Evolutionary conservation across 164 flowering plant species (phyloP).

Genomic region (Chloranthus sessilifolius): DNA sequence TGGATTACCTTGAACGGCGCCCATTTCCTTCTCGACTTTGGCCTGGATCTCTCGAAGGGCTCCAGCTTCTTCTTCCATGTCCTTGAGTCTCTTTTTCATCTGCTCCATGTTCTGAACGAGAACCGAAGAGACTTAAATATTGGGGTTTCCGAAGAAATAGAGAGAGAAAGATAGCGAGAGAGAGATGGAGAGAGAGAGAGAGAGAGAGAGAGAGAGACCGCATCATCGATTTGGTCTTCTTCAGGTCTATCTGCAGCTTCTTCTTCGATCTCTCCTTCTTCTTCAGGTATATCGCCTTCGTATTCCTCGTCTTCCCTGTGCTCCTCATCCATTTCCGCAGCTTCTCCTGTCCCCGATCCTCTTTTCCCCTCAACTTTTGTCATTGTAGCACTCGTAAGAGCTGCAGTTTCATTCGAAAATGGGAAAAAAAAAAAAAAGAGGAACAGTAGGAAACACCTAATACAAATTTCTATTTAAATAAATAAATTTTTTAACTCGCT

Average conservation of each 20-base stretch:
- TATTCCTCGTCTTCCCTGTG: conserved; percentile 22
- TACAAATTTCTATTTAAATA: too few relatives aligned
- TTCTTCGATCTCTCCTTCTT: conserved; percentile 22
- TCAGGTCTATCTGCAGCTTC: too few relatives aligned
- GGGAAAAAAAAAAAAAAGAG: too few relatives aligned
- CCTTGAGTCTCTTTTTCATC: conserved; percentile 32
- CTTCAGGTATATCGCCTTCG: conserved; percentile 22
- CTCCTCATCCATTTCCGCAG: conserved; percentile 2
- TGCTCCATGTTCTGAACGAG: conserved; percentile 23
- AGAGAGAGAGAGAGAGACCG: conserved; percentile 8
- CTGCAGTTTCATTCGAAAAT: too few relatives aligned
- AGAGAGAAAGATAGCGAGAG: too few relatives aligned
- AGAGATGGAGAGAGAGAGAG: not conserved
- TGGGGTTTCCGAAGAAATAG: not conserved
- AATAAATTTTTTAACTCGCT: too few relatives aligned
- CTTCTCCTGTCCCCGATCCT: too few relatives aligned
- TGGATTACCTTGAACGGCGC: conserved; percentile 22
- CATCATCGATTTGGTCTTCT: conserved; percentile 11
- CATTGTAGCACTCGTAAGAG: too few relatives aligned
- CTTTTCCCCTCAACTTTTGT: too few relatives aligned
- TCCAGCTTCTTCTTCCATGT: conserved; percentile 28
- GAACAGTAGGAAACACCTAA: too few relatives aligned
- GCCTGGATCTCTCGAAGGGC: conserved; percentile 34
- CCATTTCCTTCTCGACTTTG: conserved; percentile 34
- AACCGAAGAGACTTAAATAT: not conserved